Conservation (phyloP, 2,329 filamentous ascomycete species). For the Lojkania enalia region DNA sequence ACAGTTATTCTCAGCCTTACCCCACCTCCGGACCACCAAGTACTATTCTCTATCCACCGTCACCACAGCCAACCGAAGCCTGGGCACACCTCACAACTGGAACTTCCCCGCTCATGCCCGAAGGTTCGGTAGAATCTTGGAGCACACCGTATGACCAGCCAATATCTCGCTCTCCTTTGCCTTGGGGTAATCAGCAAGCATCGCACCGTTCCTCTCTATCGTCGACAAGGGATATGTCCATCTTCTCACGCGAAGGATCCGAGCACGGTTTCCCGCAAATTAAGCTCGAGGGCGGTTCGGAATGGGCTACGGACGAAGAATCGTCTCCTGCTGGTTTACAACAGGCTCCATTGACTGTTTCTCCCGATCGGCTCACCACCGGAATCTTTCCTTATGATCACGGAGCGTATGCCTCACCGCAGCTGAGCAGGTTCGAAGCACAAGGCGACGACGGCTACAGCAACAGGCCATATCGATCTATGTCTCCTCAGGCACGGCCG, state of each 20-base stretch:
- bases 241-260: conserved; percentile 38
- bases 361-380: conserved; percentile 33
- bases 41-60: conserved; percentile 34
- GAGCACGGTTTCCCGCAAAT: conserved; percentile 32
- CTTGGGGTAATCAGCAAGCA: conserved; percentile 32
- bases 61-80: conserved; percentile 39
- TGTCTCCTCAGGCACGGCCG: conserved; percentile 16
- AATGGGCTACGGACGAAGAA: conserved; percentile 32
- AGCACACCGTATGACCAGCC: conserved; percentile 39
- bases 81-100: conserved; percentile 36
- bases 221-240: conserved; percentile 36
- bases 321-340: conserved; percentile 15
- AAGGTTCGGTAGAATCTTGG: conserved; percentile 37
- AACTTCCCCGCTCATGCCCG: conserved; percentile 33
- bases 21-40: conserved; percentile 15
- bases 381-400: conserved; percentile 29
- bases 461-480: conserved; percentile 12
- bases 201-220: conserved; percentile 42
- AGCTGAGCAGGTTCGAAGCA: conserved; percentile 25
- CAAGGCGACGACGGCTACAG: conserved; percentile 18
- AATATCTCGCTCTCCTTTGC: conserved; percentile 33
- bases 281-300: conserved; percentile 30
- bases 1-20: conserved; percentile 33
- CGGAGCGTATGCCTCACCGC: conserved; percentile 22
- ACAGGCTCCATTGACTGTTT: conserved; percentile 35